phyloP scores from a whole-genome alignment of 1,139 yeast species.

The Lodderomyces metapsilosis region DNA sequence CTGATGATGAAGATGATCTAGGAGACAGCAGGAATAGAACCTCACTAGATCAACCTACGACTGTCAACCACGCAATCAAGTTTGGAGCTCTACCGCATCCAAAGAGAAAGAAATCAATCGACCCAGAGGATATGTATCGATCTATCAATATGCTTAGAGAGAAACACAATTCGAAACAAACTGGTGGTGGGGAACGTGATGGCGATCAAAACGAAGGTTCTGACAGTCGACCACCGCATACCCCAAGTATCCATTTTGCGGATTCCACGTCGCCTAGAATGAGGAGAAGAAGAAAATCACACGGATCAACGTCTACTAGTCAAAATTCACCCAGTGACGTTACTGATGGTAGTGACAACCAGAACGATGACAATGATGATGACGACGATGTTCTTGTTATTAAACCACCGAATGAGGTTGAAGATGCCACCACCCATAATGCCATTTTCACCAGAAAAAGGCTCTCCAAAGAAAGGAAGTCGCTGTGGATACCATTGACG shows the following conservation, averaged over 20 bases:
- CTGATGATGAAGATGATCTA: conserved; percentile 19
- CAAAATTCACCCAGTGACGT: conserved; percentile 2
- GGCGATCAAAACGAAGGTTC: neutral
- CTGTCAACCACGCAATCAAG: conserved; percentile 51
- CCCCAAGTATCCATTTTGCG: conserved; percentile 9
- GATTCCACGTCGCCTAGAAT: conserved; percentile 11
- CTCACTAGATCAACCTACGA: conserved; percentile 46
- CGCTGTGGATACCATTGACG: conserved; percentile 3
- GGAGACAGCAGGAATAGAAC: conserved; percentile 1
- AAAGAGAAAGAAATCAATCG: conserved; percentile 47
- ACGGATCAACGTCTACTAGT: neutral
- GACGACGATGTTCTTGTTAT: conserved; percentile 84
- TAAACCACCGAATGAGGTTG: conserved; percentile 74
- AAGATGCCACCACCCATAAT: conserved; percentile 29
- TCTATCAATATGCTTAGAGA: conserved; percentile 70
- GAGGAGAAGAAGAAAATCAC: conserved; percentile 10
- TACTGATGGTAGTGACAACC: too few species aligned
- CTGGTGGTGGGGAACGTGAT: neutral
- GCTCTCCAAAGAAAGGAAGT: neutral
- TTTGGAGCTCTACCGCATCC: conserved; percentile 45
- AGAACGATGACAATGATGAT: conserved; percentile 31
- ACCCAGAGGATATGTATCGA: conserved; percentile 81
- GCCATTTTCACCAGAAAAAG: conserved; percentile 35
- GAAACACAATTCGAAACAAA: conserved; percentile 7
- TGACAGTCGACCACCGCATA: neutral